Percentiles rank a stretch among this genome's conserved stretches.
These are phyloP conservation scores for Rhizopus sp. DNA, from an alignment of 371 early-diverging fungal genomes.

Conservation along the genomic window DNA sequence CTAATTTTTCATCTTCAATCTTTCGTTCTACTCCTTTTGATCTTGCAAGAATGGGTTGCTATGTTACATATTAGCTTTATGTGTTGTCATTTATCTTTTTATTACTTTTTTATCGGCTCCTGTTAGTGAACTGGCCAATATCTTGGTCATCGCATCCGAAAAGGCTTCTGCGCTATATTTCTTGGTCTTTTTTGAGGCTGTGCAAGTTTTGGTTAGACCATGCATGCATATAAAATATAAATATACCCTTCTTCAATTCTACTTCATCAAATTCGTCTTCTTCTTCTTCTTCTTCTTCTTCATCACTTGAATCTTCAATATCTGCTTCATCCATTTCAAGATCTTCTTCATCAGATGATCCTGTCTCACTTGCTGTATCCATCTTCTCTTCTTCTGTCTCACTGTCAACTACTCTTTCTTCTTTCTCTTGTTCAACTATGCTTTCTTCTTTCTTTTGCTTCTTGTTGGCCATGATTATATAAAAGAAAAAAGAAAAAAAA, in stretches of 20 bases:
- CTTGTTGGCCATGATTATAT: no score
- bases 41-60: conserved; percentile 76
- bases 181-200: conserved; percentile 36
- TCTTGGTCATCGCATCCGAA: conserved; percentile 70
- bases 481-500: background rate
- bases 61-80: conserved; percentile 3
- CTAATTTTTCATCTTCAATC: conserved; percentile 78
- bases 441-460: conserved; percentile 9
- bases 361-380: conserved; percentile 6
- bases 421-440: conserved; percentile 10
- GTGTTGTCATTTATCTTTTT: background rate
- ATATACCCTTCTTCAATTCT: conserved; percentile 7
- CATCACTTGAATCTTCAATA: conserved; percentile 18
- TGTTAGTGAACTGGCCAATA: conserved; percentile 59
- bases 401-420: conserved; percentile 9
- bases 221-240: background rate
- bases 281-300: conserved; percentile 2
- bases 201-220: background rate
- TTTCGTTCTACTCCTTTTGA: conserved; percentile 71
- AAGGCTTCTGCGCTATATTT: conserved; percentile 54
- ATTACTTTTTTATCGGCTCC: conserved; percentile 49
- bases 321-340: conserved; percentile 21
- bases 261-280: conserved; percentile 16
- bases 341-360: conserved; percentile 12
- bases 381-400: conserved; percentile 18